Percentiles rank a stretch among this genome's conserved stretches.
These are phyloP conservation scores for Dipodascus geniculatus DNA, from an alignment of 805 yeast genomes.

Conservation along the genomic window DNA sequence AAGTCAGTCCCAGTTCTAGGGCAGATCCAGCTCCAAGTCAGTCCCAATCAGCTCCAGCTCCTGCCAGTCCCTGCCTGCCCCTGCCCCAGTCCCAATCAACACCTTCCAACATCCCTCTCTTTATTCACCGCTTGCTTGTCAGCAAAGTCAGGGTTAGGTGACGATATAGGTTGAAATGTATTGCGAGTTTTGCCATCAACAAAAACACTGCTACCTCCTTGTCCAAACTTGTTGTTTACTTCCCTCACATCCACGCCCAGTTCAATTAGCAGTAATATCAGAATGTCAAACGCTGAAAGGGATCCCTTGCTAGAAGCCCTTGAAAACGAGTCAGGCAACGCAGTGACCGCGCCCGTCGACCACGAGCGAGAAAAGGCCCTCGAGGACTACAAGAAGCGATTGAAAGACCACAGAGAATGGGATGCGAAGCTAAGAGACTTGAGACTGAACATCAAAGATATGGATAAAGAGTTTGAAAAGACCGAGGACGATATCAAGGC, in stretches of 20 bases:
- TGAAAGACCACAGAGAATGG: constrained; percentile 89
- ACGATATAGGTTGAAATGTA: neutral
- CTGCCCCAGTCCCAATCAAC: too few relatives aligned
- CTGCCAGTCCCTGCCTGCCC: too few relatives aligned
- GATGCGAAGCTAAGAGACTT: constrained; percentile 81
- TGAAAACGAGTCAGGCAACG: constrained; percentile 18
- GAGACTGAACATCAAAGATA: constrained; percentile 68
- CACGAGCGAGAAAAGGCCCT: constrained; percentile 72
- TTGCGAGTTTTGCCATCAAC: neutral
- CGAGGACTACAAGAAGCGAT: constrained; percentile 66
- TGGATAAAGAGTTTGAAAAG: constrained; percentile 76
- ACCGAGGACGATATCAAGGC: constrained; percentile 97
- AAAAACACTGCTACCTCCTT: neutral
- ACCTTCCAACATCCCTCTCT: too few relatives aligned
- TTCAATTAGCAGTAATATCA: neutral
- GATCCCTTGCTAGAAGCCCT: constrained; percentile 24
- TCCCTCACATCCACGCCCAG: neutral
- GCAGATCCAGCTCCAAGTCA: too few relatives aligned
- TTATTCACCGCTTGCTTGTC: too few relatives aligned
- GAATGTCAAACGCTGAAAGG: constrained; percentile 13
- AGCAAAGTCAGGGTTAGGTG: constrained; percentile 1
- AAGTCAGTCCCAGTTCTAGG: too few relatives aligned
- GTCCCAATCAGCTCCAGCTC: too few relatives aligned
- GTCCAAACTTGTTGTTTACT: neutral
- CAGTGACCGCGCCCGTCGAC: constrained; percentile 32